A percentile compares a stretch with the other conserved stretches of the same genome.
phyloP scores from a whole-genome alignment of 1,284 basidiomycete species.

The Boletus smithii region DNA sequence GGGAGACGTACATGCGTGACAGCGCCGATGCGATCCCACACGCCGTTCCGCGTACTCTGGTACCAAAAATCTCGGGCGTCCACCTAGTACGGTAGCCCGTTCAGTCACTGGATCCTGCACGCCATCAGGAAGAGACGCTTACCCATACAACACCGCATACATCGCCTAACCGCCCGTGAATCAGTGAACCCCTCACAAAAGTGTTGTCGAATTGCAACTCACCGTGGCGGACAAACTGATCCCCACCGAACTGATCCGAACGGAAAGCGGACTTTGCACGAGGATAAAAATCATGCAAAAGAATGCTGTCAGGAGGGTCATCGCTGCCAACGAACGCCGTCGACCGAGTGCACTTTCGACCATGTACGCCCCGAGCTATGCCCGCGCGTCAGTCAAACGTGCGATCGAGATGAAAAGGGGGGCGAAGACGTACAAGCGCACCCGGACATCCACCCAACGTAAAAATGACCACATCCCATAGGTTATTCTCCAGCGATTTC shows the following conservation, averaged over 20 bases:
- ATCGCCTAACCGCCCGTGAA: slow-evolving; percentile 53
- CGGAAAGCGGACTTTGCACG: slow-evolving; percentile 58
- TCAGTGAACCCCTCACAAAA: not conserved
- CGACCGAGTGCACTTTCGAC: slow-evolving; percentile 80
- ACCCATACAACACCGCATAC: slow-evolving; percentile 89
- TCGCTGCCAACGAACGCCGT: slow-evolving; percentile 74
- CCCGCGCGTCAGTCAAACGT: slow-evolving; percentile 2
- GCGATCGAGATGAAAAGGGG: slow-evolving; percentile 1
- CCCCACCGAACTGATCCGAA: slow-evolving; percentile 76
- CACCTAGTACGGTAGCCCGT: slow-evolving; percentile 60
- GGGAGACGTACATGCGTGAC: slow-evolving; percentile 67
- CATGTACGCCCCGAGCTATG: slow-evolving; percentile 83
- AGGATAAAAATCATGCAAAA: slow-evolving; percentile 75
- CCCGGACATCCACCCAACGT: slow-evolving; percentile 86
- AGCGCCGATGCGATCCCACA: slow-evolving; percentile 89
- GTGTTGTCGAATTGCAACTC: slow-evolving; percentile 23
- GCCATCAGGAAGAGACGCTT: too few species aligned
- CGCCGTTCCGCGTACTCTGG: slow-evolving; percentile 85
- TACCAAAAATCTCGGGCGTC: slow-evolving; percentile 89
- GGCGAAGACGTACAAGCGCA: slow-evolving; percentile 56
- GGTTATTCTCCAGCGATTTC: slow-evolving; percentile 58
- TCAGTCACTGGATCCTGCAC: too few species aligned
- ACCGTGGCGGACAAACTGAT: slow-evolving; percentile 82
- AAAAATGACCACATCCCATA: slow-evolving; percentile 83
- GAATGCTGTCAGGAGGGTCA: slow-evolving; percentile 77